phyloP scores from a whole-genome alignment of 2,329 filamentous ascomycete genomes.

The Aspergillus japonicus region DNA sequence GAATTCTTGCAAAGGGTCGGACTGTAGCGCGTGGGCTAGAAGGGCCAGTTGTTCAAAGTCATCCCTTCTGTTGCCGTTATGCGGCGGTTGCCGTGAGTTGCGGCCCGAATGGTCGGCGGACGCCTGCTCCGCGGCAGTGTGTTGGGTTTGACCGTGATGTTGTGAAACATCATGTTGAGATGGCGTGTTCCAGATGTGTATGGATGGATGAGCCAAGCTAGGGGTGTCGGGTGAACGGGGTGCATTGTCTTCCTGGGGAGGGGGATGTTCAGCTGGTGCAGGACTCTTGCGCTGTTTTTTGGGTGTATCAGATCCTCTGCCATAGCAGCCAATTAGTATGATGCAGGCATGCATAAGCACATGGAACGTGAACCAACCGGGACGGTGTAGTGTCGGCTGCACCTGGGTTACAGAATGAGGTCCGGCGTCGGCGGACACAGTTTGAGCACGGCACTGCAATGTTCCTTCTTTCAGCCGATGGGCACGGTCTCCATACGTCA shows the following conservation, averaged over 20 bases:
- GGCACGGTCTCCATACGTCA: not conserved
- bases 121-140: not conserved
- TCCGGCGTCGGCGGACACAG: conserved; percentile 3
- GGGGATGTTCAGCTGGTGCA: not conserved
- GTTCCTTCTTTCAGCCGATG: not conserved
- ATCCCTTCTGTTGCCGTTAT: not conserved
- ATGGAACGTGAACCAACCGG: not conserved
- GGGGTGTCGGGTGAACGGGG: not conserved
- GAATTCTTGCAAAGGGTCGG: not conserved
- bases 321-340: not conserved
- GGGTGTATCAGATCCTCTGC: not conserved
- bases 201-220: not conserved
- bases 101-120: not conserved
- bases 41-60: conserved; percentile 5
- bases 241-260: not conserved
- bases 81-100: not conserved
- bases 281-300: not conserved
- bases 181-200: not conserved
- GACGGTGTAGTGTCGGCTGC: not conserved
- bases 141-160: not conserved
- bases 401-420: not conserved
- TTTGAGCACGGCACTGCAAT: conserved; percentile 3
- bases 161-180: not conserved
- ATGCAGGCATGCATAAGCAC: not conserved
- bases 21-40: not conserved